Base-by-base conservation (phyloP, 1,284 basidiomycete species). In the Cryptococcus jaspeensis region DNA sequence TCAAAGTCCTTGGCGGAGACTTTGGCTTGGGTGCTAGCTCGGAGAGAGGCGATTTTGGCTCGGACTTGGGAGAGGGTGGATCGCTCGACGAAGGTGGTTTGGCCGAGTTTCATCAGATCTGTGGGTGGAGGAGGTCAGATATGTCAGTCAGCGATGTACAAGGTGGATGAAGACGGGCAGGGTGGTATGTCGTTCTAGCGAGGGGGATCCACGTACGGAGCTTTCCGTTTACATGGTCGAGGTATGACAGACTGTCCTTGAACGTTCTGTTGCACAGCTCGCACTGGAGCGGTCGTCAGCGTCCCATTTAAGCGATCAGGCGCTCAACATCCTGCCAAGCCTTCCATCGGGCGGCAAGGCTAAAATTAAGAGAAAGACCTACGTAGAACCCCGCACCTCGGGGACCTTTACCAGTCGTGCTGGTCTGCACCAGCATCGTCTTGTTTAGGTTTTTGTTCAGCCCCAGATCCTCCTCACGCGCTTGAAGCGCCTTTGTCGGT, bases 211-310 rank as follows among this genome's bases (percentile, higher is more conserved):
- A n/a, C 91, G 73, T 75, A 96, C 93, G 96, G 60, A 87, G 86
- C 79, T 93, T 84, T 48, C 90, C 87, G 76, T 99, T 99, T 56
- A 99, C 85, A 74, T 99, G 96, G 75, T 99, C 95, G 50, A 99
- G 81, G 74, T 98, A 99, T 1, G 86, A 89, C 25, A 88, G 83
- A 58, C 87, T 94, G 72, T 99, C 95, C 77, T 96, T 97, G 77
- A 92, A 90, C 20, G 90, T 96, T 64, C 91, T 82, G 65, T 85
- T 88, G 74, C 93, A 97, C 9, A 88, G 80, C 69, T 94, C 92
- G 70, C 93, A 97, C 77, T 78, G 57, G 5, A 18, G n/a, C 12
- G 12, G 13, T 43, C 46, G 32, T 38, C 47, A 47, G n/a, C 37
- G 32, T 32, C 28, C 39, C 38, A 40, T 25, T 9, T 15, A 6